A percentile compares a stretch with the other conserved stretches of the same genome.
Conservation (phyloP, 176 grass and related monocot genomes). For the Triticum urartu region DNA sequence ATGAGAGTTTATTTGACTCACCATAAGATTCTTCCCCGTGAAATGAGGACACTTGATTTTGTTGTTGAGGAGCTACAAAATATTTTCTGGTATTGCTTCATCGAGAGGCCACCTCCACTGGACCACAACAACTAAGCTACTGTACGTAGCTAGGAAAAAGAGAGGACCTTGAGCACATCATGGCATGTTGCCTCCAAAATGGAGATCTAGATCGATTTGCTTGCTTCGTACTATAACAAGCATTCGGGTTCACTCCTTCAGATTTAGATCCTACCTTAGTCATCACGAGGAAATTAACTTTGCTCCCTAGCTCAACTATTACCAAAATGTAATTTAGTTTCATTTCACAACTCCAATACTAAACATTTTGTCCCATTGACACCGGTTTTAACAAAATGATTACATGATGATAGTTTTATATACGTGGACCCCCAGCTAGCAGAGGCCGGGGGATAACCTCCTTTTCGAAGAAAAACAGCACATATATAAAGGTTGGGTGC, state of each 20-base stretch:
- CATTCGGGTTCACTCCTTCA: neutral
- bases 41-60: neutral
- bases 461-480: too few species aligned
- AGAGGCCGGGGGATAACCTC: too few species aligned
- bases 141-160: neutral
- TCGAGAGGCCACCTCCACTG: slow-evolving; percentile 36
- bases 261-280: neutral
- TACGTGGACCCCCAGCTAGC: too few species aligned
- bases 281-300: too few species aligned
- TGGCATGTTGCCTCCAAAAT: slow-evolving; percentile 36
- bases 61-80: slow-evolving; percentile 17
- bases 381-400: too few species aligned
- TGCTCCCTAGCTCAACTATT: too few species aligned
- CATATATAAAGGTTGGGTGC: too few species aligned
- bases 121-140: slow-evolving; percentile 33
- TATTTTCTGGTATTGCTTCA: slow-evolving; percentile 42
- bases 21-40: neutral
- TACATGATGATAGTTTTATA: too few species aligned
- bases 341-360: too few species aligned
- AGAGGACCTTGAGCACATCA: slow-evolving; percentile 42
- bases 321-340: too few species aligned
- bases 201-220: slow-evolving; percentile 35
- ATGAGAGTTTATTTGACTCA: neutral
- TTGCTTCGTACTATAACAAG: neutral
- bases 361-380: too few species aligned